phyloP scores from a whole-genome alignment of 345 rosid species.

The Eucalyptus leucophloia region DNA sequence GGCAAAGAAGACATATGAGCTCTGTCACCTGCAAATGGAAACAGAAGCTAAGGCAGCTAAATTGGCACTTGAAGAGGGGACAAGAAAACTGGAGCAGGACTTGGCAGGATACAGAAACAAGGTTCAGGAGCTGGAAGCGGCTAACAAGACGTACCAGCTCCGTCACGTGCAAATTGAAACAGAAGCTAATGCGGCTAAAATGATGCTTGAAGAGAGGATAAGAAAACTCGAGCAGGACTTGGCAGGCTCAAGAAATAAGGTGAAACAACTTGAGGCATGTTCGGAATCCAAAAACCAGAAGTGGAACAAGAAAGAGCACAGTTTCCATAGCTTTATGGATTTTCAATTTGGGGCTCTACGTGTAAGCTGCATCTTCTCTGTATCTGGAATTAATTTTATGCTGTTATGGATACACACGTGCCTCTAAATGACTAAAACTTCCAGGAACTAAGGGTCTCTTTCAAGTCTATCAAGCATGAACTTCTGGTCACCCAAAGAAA shows the following conservation, averaged over 20 bases:
- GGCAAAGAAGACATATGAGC: slow-evolving; percentile 35
- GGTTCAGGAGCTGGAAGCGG: slow-evolving; percentile 1
- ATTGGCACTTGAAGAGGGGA: slow-evolving; percentile 1
- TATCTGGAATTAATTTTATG: neutral
- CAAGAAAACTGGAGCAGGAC: slow-evolving; percentile 11
- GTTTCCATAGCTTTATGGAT: slow-evolving; percentile 18
- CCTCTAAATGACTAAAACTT: neutral
- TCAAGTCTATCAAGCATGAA: slow-evolving; percentile 57
- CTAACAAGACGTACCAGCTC: slow-evolving; percentile 40
- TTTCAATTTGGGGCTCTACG: slow-evolving; percentile 37
- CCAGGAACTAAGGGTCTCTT: slow-evolving; percentile 55
- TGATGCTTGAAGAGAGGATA: neutral
- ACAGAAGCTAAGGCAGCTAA: neutral
- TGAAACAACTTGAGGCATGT: neutral
- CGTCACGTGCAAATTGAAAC: slow-evolving; percentile 10
- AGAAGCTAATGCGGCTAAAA: neutral
- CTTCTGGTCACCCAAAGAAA: slow-evolving; percentile 25
- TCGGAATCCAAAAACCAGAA: neutral
- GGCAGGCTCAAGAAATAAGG: slow-evolving; percentile 13
- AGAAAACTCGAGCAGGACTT: slow-evolving; percentile 13
- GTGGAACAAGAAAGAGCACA: slow-evolving; percentile 48
- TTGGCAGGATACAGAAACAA: slow-evolving; percentile 17
- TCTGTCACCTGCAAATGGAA: slow-evolving; percentile 17
- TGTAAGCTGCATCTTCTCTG: slow-evolving; percentile 20
- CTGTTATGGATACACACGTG: neutral